These are phyloP conservation scores for Fusarium nurragi DNA, from an alignment of 2,329 filamentous ascomycete genomes.

Conservation along the genomic window DNA sequence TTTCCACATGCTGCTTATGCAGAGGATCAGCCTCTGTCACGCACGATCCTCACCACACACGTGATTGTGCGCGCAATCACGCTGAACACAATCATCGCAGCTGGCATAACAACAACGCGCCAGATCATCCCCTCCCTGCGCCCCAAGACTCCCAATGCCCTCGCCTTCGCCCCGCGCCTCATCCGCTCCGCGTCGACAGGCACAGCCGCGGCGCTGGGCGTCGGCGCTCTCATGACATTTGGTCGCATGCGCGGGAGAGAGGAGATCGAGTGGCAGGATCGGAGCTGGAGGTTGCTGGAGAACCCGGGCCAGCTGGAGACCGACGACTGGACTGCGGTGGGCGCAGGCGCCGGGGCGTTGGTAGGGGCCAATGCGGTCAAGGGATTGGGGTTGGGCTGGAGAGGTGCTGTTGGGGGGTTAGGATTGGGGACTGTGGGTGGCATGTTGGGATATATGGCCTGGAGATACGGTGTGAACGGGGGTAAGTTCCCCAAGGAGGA, in stretches of 20 bases:
- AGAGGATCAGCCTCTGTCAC: constrained; percentile 68
- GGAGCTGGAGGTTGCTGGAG: constrained; percentile 69
- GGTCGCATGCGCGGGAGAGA: constrained; percentile 64
- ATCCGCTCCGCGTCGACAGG: constrained; percentile 58
- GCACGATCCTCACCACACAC: constrained; percentile 67
- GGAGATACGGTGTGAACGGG: constrained; percentile 59
- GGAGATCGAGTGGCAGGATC: constrained; percentile 71
- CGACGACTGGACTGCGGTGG: constrained; percentile 64
- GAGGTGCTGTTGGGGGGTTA: constrained; percentile 54
- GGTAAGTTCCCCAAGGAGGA: constrained; percentile 51
- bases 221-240: constrained; percentile 56
- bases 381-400: constrained; percentile 49
- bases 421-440: constrained; percentile 61
- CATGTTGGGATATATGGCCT: constrained; percentile 58
- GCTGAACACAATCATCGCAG: constrained; percentile 60
- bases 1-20: constrained; percentile 66
- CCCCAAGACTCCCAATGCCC: constrained; percentile 42
- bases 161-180: constrained; percentile 49
- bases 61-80: constrained; percentile 66
- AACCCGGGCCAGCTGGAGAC: constrained; percentile 65
- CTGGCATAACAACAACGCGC: constrained; percentile 50
- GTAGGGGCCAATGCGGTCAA: constrained; percentile 46
- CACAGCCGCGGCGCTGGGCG: constrained; percentile 55
- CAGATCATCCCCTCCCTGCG: constrained; percentile 45
- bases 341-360: constrained; percentile 51